A percentile compares a stretch with the other conserved stretches of the same genome.
Conservation (phyloP, 1,284 basidiomycete genomes). For the Puccinia triticina region DNA sequence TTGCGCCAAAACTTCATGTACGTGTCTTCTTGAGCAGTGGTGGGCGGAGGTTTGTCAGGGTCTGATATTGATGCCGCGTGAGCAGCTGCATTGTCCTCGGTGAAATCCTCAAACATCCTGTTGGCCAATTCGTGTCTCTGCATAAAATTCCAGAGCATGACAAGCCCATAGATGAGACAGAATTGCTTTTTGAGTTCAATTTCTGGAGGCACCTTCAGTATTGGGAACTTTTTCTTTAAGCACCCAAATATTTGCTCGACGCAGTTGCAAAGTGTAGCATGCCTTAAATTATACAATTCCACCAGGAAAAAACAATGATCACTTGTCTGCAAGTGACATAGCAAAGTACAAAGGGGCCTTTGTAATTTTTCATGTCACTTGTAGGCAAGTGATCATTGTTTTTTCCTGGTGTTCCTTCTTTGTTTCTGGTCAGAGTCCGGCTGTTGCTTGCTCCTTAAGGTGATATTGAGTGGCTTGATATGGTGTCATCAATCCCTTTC, state of each 20-base stretch:
- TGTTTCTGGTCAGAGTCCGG: not conserved
- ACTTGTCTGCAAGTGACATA: too few relatives aligned
- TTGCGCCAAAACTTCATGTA: too few relatives aligned
- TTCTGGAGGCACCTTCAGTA: not conserved
- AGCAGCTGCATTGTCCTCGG: too few relatives aligned
- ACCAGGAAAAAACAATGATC: too few relatives aligned
- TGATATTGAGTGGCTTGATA: not conserved
- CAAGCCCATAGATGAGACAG: constrained; percentile 4
- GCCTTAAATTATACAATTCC: constrained; percentile 16
- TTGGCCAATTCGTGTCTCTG: not conserved
- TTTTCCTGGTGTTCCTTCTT: too few relatives aligned
- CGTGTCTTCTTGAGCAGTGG: too few relatives aligned
- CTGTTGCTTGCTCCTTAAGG: not conserved
- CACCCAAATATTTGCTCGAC: constrained; percentile 3
- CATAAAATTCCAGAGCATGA: not conserved
- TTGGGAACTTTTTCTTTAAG: not conserved
- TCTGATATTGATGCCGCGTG: too few relatives aligned
- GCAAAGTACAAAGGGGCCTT: too few relatives aligned
- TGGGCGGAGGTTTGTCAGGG: too few relatives aligned
- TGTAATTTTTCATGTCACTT: too few relatives aligned
- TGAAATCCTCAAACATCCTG: not conserved
- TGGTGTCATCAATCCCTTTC: not conserved
- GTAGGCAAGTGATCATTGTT: too few relatives aligned
- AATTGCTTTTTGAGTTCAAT: not conserved
- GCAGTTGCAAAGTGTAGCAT: constrained; percentile 1